These are phyloP conservation scores for Dictyostelium firmibasis DNA, from an alignment of 78 protist genomes.

Conservation along the genomic window DNA sequence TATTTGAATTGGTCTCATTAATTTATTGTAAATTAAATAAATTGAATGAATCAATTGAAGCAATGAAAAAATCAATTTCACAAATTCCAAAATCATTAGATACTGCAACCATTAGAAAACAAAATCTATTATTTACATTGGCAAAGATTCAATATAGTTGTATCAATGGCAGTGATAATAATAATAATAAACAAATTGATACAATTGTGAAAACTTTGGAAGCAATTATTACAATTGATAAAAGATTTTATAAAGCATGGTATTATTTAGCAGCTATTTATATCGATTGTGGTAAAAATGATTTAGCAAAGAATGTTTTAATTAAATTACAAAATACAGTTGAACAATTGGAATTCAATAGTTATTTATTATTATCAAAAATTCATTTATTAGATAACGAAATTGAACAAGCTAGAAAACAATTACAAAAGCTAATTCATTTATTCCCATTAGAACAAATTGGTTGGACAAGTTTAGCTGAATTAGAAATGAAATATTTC, in stretches of 20 bases:
- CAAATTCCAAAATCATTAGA: not conserved
- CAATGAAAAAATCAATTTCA: constrained; percentile 4
- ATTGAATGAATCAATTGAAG: constrained; percentile 14
- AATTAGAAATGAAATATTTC: not conserved
- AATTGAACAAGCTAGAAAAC: constrained; percentile 8
- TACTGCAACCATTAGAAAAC: not conserved
- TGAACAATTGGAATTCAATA: not conserved
- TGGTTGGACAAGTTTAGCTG: constrained; percentile 13
- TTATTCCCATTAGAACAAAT: constrained; percentile 11
- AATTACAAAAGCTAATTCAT: constrained; percentile 24
- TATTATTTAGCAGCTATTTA: constrained; percentile 9
- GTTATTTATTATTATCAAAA: not conserved
- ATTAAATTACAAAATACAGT: not conserved
- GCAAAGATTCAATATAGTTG: constrained; percentile 28
- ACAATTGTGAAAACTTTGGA: constrained; percentile 6
- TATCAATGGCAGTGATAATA: not conserved
- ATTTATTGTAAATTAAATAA: not conserved
- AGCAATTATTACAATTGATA: not conserved
- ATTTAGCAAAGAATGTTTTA: not conserved
- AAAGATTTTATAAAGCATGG: not conserved
- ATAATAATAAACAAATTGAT: not conserved
- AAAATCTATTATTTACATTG: not conserved
- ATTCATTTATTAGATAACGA: not conserved
- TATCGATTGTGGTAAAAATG: not conserved
- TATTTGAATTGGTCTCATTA: constrained; percentile 9